Base-by-base conservation (phyloP, 306 rosid genomes). In the Alnus glutinosa region DNA sequence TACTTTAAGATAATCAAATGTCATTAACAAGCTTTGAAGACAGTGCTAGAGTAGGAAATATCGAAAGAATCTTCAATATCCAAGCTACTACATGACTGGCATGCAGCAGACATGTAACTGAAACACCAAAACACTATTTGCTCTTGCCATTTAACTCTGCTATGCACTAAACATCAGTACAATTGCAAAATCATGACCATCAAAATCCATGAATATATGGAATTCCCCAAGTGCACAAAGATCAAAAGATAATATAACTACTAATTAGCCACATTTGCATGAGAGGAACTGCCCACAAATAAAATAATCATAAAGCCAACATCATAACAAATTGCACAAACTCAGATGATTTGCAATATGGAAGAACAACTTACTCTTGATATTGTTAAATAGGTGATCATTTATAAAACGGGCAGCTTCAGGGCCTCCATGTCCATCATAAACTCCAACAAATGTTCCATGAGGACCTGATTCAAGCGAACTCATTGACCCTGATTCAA, bases 371-470 rank as follows among this genome's bases (percentile, higher is more conserved):
- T 28, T 86, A 95, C 98, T 91, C 87, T 80, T 87, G 75, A 96
- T 71, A 85, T 96, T 82, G 28, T 85, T 86, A 80, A 89, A 96
- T 19, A 96, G 85, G 54, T 37, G 88, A 7, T 89, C 92, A 67
- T 90, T 91, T 36, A 96, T 80, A 73, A 96, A 96, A 44, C 91
- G 91, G 16, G 99, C 75, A 78, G 96, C 83, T 79, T 93, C 99
- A 28, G 99, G 96, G 80, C 98, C 99, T 61, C 97, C 99, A 78
- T 96, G 99, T 2, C 99, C 99, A 78, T 96, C 99, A 74, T 96
- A 93, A 42, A 96, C 75, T 62, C 99, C 99, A 58, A 93, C 96
- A 80, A 91, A 93, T 76, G 99, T 96, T 62, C 93, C 99, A 46
- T 52, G 81, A 74, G 92, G 88, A 77, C 88, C 92, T 1, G 86